Conservation (phyloP, 1,139 yeast genomes). For the Lodderomyces parapsilosis region DNA sequence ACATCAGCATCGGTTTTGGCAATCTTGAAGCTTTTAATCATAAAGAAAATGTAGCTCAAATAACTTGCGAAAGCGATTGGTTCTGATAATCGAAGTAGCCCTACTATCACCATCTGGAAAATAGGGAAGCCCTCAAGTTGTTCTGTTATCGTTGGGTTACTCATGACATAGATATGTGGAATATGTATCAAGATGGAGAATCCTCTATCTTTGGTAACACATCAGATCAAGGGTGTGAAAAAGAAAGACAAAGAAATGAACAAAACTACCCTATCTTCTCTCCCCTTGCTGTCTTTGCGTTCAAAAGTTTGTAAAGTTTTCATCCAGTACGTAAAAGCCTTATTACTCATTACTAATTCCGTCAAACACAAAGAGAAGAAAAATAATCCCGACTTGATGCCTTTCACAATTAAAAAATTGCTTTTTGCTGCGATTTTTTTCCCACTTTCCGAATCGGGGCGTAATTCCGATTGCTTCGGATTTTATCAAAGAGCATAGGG, state of each 20-base stretch:
- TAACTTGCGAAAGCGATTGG: conserved; percentile 64
- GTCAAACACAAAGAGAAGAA: neutral
- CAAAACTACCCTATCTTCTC: neutral
- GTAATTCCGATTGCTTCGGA: neutral
- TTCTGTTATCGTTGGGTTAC: conserved; percentile 15
- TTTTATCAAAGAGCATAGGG: neutral
- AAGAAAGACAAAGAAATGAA: neutral
- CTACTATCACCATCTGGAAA: conserved; percentile 47
- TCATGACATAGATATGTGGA: conserved; percentile 5
- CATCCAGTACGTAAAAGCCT: neutral
- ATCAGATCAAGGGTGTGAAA: neutral
- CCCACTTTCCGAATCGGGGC: neutral
- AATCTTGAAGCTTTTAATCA: conserved; percentile 58
- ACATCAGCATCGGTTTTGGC: conserved; percentile 52
- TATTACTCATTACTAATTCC: neutral
- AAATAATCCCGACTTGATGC: neutral
- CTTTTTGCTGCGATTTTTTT: neutral
- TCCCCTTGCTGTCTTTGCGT: neutral
- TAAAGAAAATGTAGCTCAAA: conserved; percentile 63
- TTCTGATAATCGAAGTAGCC: conserved; percentile 53
- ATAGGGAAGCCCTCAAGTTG: conserved; percentile 46
- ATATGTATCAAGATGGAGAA: neutral
- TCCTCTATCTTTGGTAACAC: neutral
- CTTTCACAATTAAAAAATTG: neutral
- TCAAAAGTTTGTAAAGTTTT: neutral